phyloP scores from a whole-genome alignment of 2,329 filamentous ascomycete species.

The Cordyceps cicadae region DNA sequence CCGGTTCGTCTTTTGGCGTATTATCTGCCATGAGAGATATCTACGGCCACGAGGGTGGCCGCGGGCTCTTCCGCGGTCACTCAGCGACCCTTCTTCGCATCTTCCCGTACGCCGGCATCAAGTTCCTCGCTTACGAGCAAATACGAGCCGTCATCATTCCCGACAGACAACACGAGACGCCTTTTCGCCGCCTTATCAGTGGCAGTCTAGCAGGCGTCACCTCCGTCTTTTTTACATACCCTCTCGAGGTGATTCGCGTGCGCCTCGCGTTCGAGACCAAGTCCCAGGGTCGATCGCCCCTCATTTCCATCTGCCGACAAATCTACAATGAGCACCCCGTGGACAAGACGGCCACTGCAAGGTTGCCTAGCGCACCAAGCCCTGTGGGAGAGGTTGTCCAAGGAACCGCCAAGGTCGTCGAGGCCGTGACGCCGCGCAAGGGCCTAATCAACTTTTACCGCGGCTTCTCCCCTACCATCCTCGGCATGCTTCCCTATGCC shows the following conservation, averaged over 20 bases:
- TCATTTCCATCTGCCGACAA: slow-evolving; percentile 69
- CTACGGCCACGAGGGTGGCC: slow-evolving; percentile 61
- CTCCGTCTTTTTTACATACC: slow-evolving; percentile 93
- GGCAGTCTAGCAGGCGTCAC: slow-evolving; percentile 75
- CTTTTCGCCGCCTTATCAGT: slow-evolving; percentile 63
- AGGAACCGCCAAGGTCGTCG: slow-evolving; percentile 32
- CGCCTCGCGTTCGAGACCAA: slow-evolving; percentile 93
- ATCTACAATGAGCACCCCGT: slow-evolving; percentile 73
- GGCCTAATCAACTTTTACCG: slow-evolving; percentile 90
- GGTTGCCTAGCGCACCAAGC: slow-evolving; percentile 21
- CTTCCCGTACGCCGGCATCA: slow-evolving; percentile 95
- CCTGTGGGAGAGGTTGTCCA: slow-evolving; percentile 30
- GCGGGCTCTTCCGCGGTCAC: slow-evolving; percentile 84
- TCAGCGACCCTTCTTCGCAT: slow-evolving; percentile 89
- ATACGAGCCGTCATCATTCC: slow-evolving; percentile 74
- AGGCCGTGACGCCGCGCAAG: slow-evolving; percentile 46
- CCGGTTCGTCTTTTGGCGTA: slow-evolving; percentile 79
- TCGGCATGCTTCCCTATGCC: slow-evolving; percentile 95
- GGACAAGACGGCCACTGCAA: slow-evolving; percentile 23
- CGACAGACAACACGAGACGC: slow-evolving; percentile 65
- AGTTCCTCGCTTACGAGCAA: slow-evolving; percentile 97
- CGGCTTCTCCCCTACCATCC: slow-evolving; percentile 79
- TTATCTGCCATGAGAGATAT: slow-evolving; percentile 78
- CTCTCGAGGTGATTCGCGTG: slow-evolving; percentile 85
- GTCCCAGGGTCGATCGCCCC: slow-evolving; percentile 57